Evolutionary conservation across 2,329 filamentous ascomycete species (phyloP), one percentile per base, ranked within the genome.

Genomic region (Colletotrichum eleusines): DNA sequence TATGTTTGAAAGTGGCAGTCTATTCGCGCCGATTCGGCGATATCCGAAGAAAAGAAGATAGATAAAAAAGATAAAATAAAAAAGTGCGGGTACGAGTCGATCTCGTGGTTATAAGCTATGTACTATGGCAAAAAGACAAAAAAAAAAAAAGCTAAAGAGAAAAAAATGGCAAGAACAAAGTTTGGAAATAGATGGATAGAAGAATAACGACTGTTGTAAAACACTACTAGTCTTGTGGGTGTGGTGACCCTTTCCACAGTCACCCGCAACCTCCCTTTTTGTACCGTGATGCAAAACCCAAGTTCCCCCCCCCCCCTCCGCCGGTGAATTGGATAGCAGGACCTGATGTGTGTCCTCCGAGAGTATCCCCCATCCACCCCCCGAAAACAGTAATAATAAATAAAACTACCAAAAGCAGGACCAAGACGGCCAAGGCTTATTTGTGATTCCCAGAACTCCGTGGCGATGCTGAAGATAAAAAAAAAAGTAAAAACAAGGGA

Each of bases 261-360:
- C 42, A 44, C 42, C 18, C 42, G 8, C 16, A 20, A 18, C 18
- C 40, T 18, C 46, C 66, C 53, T 40, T n/a, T 57, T 70, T 70
- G 66, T 66, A 57, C 67, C 67, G 40, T 70, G 46, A 70, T 66
- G 67, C 67, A 70, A 66, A 23, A n/a, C 33, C 54, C 31, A 20
- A 55, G 28, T 46, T 44, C 4, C 9, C 9, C 7, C 42, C 51
- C 53, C 23, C 23, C 38, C 14, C 38, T 20, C 12, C 3, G 35
- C 11, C 18, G 8, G 16, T 20, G 23, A 53, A 31, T 18, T 48
- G 57, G 50, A 61, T 61, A 28, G 42, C 67, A 48, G 44, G 44
- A 66, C 57, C 67, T 35, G 18, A 31, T 42, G 55, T 66, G 51
- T n/a, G 42, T 58, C 44, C n/a, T 44, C 42, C n/a, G 42, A n/a